phyloP scores from a whole-genome alignment of 257 asterid species.

The Solanum megistacrolobum region DNA sequence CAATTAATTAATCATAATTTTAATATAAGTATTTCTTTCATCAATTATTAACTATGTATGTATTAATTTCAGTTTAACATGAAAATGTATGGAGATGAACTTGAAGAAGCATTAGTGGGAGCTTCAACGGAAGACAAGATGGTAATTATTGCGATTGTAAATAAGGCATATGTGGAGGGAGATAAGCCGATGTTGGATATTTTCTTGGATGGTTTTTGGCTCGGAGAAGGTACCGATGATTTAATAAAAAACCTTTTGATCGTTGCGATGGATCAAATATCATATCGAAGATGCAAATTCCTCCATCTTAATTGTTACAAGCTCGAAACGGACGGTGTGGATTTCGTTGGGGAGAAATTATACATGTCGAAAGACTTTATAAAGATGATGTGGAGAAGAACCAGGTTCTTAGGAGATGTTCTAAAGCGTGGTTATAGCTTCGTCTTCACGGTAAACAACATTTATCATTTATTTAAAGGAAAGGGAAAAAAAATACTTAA shows the following conservation, averaged over 20 bases:
- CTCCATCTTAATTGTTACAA: slow-evolving; percentile 36
- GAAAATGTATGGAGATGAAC: slow-evolving; percentile 8
- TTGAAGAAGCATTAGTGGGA: slow-evolving; percentile 16
- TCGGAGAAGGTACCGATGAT: slow-evolving; percentile 27
- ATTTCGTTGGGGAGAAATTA: slow-evolving; percentile 24
- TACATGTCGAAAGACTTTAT: slow-evolving; percentile 35
- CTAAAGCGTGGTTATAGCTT: slow-evolving; percentile 29
- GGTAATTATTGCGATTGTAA: slow-evolving; percentile 29
- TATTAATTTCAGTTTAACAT: neutral
- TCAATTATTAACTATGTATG: neutral
- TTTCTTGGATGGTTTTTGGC: slow-evolving; percentile 49
- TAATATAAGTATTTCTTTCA: neutral
- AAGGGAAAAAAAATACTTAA: no score
- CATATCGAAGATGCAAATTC: slow-evolving; percentile 32
- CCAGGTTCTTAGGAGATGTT: slow-evolving; percentile 23
- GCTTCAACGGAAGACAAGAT: slow-evolving; percentile 26
- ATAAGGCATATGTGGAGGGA: slow-evolving; percentile 41
- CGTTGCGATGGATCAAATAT: slow-evolving; percentile 34
- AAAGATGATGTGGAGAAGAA: slow-evolving; percentile 51
- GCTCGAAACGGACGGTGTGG: slow-evolving; percentile 33
- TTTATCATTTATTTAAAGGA: neutral
- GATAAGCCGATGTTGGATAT: slow-evolving; percentile 40
- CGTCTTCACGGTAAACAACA: slow-evolving; percentile 23
- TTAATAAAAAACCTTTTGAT: slow-evolving; percentile 20
- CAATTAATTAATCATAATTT: neutral